Percentiles rank a stretch among this genome's conserved stretches.
Evolutionary conservation across 2,329 filamentous ascomycete genomes (phyloP).

Genomic region (Ophiocordyceps sinensis): DNA sequence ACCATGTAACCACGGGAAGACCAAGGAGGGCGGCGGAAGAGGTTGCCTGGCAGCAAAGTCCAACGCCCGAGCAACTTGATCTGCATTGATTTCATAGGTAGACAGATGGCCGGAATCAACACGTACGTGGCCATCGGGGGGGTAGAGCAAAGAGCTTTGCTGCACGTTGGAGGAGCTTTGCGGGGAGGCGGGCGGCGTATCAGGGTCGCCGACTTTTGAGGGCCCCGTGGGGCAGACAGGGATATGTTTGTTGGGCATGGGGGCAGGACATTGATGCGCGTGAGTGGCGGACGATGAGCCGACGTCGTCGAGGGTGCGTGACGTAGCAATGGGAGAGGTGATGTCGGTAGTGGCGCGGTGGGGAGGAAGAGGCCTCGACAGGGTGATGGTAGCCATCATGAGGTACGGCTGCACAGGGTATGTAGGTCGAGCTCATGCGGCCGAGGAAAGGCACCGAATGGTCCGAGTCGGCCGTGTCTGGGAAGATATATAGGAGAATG

Average conservation of each 20-base stretch:
- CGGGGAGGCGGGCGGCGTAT: conserved; percentile 53
- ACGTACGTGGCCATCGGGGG: conserved; percentile 48
- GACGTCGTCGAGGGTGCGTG: conserved; percentile 23
- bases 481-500: too few species aligned
- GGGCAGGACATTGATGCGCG: conserved; percentile 10
- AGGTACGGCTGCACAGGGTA: not conserved
- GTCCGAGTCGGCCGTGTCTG: too few species aligned
- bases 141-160: conserved; percentile 58
- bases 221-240: conserved; percentile 80
- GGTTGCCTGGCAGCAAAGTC: conserved; percentile 66
- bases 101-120: conserved; percentile 37
- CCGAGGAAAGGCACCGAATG: too few species aligned
- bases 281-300: conserved; percentile 9
- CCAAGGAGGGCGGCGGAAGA: conserved; percentile 66
- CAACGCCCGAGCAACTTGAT: conserved; percentile 55
- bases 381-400: conserved; percentile 39
- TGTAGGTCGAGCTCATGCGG: not conserved
- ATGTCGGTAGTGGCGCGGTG: conserved; percentile 29
- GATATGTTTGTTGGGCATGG: conserved; percentile 79
- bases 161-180: conserved; percentile 37
- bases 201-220: conserved; percentile 34
- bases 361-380: conserved; percentile 31
- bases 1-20: conserved; percentile 95
- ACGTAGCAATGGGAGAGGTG: conserved; percentile 20
- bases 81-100: conserved; percentile 60